Base-by-base conservation (phyloP, 257 asterid genomes). In the Fraxinus quadrangulata region DNA sequence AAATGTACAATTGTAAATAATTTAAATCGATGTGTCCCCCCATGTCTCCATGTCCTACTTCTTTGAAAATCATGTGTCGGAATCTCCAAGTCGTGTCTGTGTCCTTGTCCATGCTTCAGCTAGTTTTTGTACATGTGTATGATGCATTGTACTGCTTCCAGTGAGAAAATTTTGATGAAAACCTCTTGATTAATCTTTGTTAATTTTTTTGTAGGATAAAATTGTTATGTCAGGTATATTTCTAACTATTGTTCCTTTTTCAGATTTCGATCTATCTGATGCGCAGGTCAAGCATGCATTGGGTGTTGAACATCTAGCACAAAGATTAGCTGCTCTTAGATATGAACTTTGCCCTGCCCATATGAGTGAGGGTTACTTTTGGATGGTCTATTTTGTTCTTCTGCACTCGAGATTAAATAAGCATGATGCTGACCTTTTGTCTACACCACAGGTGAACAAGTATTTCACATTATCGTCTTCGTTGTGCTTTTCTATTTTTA, bases 301-400 rank as follows among this genome's bases (percentile, higher is more conserved):
- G 85, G 96, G 95, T 65, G 85, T 96, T 75, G 98, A 96, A 86
- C 87, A 82, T 82, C 85, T 92, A 36, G 88, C 96, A n/a, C 98
- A 96, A 23, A 88, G 96, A 89, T 89, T 96, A 84, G 95, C 97
- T 74, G 98, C 99, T 66, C 97, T 96, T 72, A 88, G 98, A 91
- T 84, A 82, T 81, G 99, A 93, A 87, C 95, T 96, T 77, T 93
- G 96, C 83, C 99, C 99, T 51, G 95, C 85, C 61, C 99, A 96
- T 86, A 85, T 96, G 93, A 92, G 91, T 31, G 92, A 86, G 78
- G 92, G 94, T 72, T 93, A 89, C 91, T 96, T 96, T 86, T 96
- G 99, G 99, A 92, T 92, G 96, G 99, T 96, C 81, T 96, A 96
- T 78, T 96, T 96, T 70, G 97, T 96, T 84, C 97, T 96, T 80